Evolutionary conservation across 2,329 filamentous ascomycete genomes (phyloP), one percentile per base, ranked within the genome.

Genomic region (Rutstroemia sp.): DNA sequence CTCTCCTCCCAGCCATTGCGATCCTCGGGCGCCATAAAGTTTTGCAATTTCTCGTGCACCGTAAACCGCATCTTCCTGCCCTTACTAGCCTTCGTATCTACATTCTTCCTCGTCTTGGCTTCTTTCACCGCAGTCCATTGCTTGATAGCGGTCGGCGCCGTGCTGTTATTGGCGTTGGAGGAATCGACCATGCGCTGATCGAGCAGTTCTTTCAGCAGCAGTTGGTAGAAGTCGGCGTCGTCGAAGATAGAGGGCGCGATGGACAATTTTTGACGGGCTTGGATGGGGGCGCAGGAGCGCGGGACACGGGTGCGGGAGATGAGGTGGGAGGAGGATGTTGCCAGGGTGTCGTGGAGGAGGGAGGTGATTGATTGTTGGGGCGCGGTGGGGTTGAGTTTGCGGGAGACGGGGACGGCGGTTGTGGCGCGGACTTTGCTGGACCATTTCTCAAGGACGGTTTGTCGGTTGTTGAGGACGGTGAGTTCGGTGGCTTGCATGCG

Each of bases 21-120:
- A 69, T 95, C 88, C 70, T 96, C 90, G 0, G 91, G 86, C 10
- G 92, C 92, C 91, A 96, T 96, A 69, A 97, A 97, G 71, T 96
- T 96, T 74, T 96, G 89, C 67, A 99, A 73, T 76, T 97, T 97
- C 75, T 97, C 92, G 69, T 97, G 92, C 47, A 96, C 90, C 16
- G 89, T 94, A 73, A 92, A 99, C 41, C 90, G 81, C 79, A 99
- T 82, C 75, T 96, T 96, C 50, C 94, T 79, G 5, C 94, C 94
- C 73, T 97, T 97, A 70, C 89, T 95, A 0, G 94, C 94, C 70
- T 92, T 94, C 19, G 92, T 92, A 70, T 99, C 94, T 4, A 97
- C 88, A 30, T 86, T 81, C 68, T 89, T 88, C 73, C 88, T 87
- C 57, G 87, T 80, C 76, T 92, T 95, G 55, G 84, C 86, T 66